Conservation (phyloP, 2,329 filamentous ascomycete genomes). For the Allantophomopsis lycopodina region DNA sequence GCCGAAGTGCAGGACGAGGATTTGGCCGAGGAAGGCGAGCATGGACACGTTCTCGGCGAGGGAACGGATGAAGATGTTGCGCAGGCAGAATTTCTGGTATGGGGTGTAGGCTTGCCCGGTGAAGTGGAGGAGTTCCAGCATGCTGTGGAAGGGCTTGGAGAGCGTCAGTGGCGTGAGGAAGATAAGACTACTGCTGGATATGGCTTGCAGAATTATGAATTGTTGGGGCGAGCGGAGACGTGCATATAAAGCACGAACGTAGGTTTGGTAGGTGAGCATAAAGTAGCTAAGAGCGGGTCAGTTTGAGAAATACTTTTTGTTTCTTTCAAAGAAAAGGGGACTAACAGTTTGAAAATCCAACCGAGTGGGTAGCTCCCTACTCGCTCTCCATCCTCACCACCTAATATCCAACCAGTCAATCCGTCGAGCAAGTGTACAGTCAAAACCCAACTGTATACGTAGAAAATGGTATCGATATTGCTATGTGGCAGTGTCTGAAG, state of each 20-base stretch:
- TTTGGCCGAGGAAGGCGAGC: constrained; percentile 52
- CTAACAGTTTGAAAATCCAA: constrained; percentile 58
- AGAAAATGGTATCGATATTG: constrained; percentile 52
- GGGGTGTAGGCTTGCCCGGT: constrained; percentile 45
- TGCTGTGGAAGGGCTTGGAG: constrained; percentile 41
- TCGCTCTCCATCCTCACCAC: constrained; percentile 49
- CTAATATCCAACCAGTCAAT: constrained; percentile 52
- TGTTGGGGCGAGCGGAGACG: constrained; percentile 50
- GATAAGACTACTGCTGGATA: constrained; percentile 50
- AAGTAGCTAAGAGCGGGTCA: constrained; percentile 29
- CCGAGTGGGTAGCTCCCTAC: constrained; percentile 58
- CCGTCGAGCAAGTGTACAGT: constrained; percentile 53
- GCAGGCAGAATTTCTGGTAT: constrained; percentile 52
- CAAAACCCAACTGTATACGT: constrained; percentile 57
- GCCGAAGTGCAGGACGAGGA: constrained; percentile 52
- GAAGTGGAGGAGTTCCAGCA: constrained; percentile 36
- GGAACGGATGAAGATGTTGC: constrained; percentile 55
- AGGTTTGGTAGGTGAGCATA: constrained; percentile 57
- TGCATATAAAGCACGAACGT: constrained; percentile 55
- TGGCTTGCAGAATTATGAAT: constrained; percentile 50
- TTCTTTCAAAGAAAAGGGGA: constrained; percentile 2
- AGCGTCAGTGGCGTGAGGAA: constrained; percentile 51
- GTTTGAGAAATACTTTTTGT: not conserved
- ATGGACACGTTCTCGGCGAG: constrained; percentile 55
- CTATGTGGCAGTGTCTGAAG: constrained; percentile 51